Evolutionary conservation across 768 basidiomycete species (phyloP).

Genomic region (Amanita pallidorosea): DNA sequence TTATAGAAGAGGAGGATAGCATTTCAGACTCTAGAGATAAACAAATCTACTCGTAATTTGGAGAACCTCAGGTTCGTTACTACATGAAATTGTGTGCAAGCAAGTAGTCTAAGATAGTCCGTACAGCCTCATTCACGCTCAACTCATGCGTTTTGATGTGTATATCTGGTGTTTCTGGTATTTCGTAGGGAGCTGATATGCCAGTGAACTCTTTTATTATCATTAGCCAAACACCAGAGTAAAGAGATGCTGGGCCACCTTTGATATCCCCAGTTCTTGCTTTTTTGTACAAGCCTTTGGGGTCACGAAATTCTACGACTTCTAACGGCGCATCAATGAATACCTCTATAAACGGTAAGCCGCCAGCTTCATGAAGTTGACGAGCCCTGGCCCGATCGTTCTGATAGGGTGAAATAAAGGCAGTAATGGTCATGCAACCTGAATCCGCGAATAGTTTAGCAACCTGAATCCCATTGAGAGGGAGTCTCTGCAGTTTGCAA

Average conservation of each 20-base stretch:
- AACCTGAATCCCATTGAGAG: conserved; percentile 43
- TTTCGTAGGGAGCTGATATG: conserved; percentile 94
- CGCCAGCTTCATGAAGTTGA: conserved; percentile 62
- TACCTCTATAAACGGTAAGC: conserved; percentile 85
- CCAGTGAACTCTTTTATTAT: conserved; percentile 84
- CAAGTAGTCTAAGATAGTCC: conserved; percentile 74
- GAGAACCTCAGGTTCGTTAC: not conserved
- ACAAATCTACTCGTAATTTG: not conserved
- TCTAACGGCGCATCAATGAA: conserved; percentile 87
- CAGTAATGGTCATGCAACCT: conserved; percentile 78
- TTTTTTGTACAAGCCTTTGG: conserved; percentile 96
- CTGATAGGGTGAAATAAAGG: conserved; percentile 98
- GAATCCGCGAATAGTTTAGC: conserved; percentile 90
- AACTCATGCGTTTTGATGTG: conserved; percentile 84
- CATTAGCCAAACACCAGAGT: not conserved
- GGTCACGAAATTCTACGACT: conserved; percentile 87
- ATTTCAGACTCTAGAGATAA: conserved; percentile 12
- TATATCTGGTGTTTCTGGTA: conserved; percentile 76
- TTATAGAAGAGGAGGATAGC: conserved; percentile 60
- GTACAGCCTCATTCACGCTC: conserved; percentile 70
- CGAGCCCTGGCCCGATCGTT: conserved; percentile 79
- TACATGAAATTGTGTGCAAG: conserved; percentile 29
- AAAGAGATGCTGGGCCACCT: conserved; percentile 38
- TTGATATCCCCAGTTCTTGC: conserved; percentile 93
- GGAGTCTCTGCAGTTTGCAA: not conserved